Evolutionary conservation across 257 asterid species (phyloP).

Genomic region (Lavandula angustifolia): DNA sequence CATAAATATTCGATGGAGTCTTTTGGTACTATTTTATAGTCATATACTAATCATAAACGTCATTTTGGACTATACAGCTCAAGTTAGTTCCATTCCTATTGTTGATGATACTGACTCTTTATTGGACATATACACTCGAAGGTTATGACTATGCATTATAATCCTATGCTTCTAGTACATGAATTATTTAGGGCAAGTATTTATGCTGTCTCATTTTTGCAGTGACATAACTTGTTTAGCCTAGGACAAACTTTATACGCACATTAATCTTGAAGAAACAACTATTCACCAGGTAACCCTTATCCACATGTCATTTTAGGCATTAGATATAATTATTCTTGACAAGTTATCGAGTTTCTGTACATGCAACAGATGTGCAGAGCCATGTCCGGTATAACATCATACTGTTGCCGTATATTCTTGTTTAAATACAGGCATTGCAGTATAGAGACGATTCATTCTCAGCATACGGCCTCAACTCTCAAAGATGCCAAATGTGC

Average conservation of each 20-base stretch:
- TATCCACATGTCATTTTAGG: conserved; percentile 18
- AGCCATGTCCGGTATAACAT: neutral
- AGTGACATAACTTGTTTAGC: conserved; percentile 96
- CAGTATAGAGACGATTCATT: conserved; percentile 83
- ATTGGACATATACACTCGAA: conserved; percentile 84
- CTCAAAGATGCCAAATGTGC: conserved; percentile 91
- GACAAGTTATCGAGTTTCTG: neutral
- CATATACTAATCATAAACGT: conserved; percentile 22
- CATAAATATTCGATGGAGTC: neutral
- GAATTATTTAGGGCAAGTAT: conserved; percentile 7
- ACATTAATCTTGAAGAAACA: conserved; percentile 80
- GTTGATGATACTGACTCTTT: conserved; percentile 90
- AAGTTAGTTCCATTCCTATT: conserved; percentile 88
- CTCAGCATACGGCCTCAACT: conserved; percentile 48
- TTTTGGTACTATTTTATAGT: neutral
- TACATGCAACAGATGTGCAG: neutral
- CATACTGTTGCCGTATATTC: neutral
- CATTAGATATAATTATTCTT: conserved; percentile 1
- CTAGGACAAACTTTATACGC: conserved; percentile 74
- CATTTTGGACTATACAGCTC: conserved; percentile 52
- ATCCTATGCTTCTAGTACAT: neutral
- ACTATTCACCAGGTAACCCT: conserved; percentile 70
- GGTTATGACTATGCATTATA: conserved; percentile 49
- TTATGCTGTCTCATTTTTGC: conserved; percentile 33
- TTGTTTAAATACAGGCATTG: conserved; percentile 55